Percentiles rank a stretch among this genome's conserved stretches.
Conservation (phyloP, 129 eudicot genomes). For the Cynara cardunculus region DNA sequence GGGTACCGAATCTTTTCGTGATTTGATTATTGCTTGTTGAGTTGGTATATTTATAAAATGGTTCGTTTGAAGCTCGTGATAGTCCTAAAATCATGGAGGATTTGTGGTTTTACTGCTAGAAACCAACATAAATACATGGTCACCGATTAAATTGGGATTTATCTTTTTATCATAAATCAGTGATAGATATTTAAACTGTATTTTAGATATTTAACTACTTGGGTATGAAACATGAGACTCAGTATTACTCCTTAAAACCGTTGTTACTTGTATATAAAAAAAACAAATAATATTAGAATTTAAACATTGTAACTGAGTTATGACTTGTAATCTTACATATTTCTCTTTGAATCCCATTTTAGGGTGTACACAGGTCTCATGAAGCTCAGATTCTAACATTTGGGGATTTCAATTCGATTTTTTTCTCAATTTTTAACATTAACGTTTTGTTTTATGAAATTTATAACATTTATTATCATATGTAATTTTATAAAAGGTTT, state of each 20-base stretch:
- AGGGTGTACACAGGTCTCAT: too few relatives aligned
- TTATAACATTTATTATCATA: too few relatives aligned
- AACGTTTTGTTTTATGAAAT: too few relatives aligned
- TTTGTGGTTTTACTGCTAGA: slow-evolving; percentile 11
- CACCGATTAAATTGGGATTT: not conserved
- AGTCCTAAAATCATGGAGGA: slow-evolving; percentile 18
- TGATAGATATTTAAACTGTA: not conserved
- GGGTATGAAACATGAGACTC: not conserved
- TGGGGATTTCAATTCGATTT: too few relatives aligned
- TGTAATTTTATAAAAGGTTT: not conserved
- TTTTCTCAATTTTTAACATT: too few relatives aligned
- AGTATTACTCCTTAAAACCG: too few relatives aligned
- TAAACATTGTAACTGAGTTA: too few relatives aligned
- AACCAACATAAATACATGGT: not conserved
- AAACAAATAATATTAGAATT: too few relatives aligned
- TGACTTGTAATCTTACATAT: too few relatives aligned
- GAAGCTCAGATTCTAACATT: not conserved
- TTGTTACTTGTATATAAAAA: too few relatives aligned
- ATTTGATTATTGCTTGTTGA: not conserved
- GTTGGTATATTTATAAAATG: slow-evolving; percentile 13
- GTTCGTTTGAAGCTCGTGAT: slow-evolving; percentile 27
- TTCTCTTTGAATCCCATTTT: too few relatives aligned
- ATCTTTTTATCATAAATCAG: not conserved
- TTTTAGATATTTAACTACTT: not conserved
- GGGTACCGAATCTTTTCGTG: not conserved